Base-by-base conservation (phyloP, 495 filamentous ascomycete species). In the Hypoxylon crocopeplum region DNA sequence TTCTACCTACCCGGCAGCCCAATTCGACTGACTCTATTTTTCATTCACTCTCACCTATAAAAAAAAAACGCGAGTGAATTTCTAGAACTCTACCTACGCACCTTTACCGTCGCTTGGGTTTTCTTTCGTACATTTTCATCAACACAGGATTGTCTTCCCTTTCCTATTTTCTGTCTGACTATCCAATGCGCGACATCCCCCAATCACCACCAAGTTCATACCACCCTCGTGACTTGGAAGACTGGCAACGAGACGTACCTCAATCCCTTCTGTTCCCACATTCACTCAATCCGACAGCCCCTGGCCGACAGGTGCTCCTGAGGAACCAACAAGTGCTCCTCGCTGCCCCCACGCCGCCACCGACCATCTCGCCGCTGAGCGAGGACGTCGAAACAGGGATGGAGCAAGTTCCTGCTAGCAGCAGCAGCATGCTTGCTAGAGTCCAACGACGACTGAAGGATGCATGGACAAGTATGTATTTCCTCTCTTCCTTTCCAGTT, bases 271-370 rank as follows among this genome's bases (percentile, higher is more conserved):
- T 52, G 2, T 37, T 52, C 6, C 53, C 59, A 4, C 36, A 57
- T 24, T 63, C 59, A 3, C 48, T 58, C 16, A 16, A 58, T 5
- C 19, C 48, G 3, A n/a, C 36, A 0, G 37, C 30, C 12, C 48
- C 53, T 1, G 53, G 53, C 5, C 40, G 53, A 12, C 47, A 45
- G 30, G 59, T 63, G 12, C 53, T 64, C 15, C 27, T 64, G 11
- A 39, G 42, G 38, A 42, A 53, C 21, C 54, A 64, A 29, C 37
- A 17, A n/a, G 48, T 54, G 3, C 41, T 64, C 5, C 10, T 58
- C 16, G 54, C 54, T 8, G 24, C 41, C 1, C 40, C 56, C 0
- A 27, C 33, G 6, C 32, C 44, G 15, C 13, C 42, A 1, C 42
- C 45, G 7, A 37, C 37, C 11, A 22, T 13, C 15, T 12, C 12